Evolutionary conservation across 2,329 filamentous ascomycete species (phyloP), one percentile per base, ranked within the genome.

Genomic region (Leptosphaerulina australis): DNA sequence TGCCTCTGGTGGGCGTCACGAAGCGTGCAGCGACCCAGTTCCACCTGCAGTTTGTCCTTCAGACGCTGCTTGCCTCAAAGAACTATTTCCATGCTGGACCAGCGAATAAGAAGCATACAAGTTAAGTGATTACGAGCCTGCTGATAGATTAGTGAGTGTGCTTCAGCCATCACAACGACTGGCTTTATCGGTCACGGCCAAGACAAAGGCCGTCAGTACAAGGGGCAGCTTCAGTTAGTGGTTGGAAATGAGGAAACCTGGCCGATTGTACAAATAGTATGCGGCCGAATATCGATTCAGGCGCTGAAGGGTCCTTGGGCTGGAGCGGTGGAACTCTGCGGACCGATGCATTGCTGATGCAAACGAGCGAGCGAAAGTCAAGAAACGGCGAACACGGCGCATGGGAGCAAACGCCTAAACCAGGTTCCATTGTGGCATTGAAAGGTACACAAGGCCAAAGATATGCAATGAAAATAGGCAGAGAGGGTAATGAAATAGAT

Each of bases 321-420:
- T 50, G 48, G 43, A 49, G 55, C 52, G 49, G 55, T 53, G 56
- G 49, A 53, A 54, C 48, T 56, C 44, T 58, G 53, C 53, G 49
- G 44, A 45, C 44, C 49, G 55, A 53, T 38, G 56, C 58, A 53
- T 48, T 51, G 49, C 39, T 26, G 35, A 55, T 51, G 55, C 58
- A 57, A 50, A 60, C 52, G 47, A 53, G 31, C 35, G 34, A 56
- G 34, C 21, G 12, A 20, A 39, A 29, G 35, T 31, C 35, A 28
- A 40, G 26, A 38, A 36, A 44, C 14, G 34, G 38, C 26, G 33
- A 35, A 21, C 34, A 46, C 36, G 44, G 39, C 38, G 50, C 44
- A 41, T 17, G 14, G 31, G 31, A 28, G 26, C 36, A 37, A 30
- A 49, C 30, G 25, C 17, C 15, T n/a, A 26, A 5, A 17, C 37